Evolutionary conservation across 768 basidiomycete genomes (phyloP).

Genomic region (Termitomyces sp.): DNA sequence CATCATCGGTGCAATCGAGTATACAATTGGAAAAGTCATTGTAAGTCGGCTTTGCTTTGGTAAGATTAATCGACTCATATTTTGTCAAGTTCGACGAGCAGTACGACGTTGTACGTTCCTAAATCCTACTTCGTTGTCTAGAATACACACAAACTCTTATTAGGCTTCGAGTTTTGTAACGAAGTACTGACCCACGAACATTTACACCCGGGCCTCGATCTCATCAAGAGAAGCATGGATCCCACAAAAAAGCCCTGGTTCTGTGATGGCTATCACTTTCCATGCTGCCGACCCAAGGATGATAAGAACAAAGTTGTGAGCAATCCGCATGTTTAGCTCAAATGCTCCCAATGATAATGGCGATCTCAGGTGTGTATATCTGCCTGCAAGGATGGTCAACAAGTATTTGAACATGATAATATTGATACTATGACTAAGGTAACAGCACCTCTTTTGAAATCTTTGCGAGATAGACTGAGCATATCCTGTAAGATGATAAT

Average conservation of each 20-base stretch:
- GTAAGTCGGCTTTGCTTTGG: too few species aligned
- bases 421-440: not conserved
- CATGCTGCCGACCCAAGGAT: not conserved
- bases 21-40: not conserved
- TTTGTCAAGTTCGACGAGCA: not conserved
- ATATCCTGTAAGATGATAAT: not conserved
- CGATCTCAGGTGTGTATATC: not conserved
- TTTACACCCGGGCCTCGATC: too few species aligned
- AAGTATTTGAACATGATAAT: not conserved
- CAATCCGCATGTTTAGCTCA: too few species aligned
- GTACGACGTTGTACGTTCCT: not conserved
- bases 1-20: conserved; percentile 1
- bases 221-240: not conserved
- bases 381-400: not conserved
- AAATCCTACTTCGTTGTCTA: not conserved
- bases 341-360: too few species aligned
- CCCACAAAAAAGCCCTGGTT: not conserved
- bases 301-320: not conserved
- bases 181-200: too few species aligned
- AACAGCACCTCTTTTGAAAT: not conserved
- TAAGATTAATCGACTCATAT: too few species aligned
- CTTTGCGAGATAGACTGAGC: not conserved
- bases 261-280: not conserved
- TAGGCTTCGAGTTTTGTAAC: not conserved
- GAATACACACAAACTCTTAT: not conserved